phyloP scores from a whole-genome alignment of 1,284 basidiomycete genomes.

The Pholiota adiposa region DNA sequence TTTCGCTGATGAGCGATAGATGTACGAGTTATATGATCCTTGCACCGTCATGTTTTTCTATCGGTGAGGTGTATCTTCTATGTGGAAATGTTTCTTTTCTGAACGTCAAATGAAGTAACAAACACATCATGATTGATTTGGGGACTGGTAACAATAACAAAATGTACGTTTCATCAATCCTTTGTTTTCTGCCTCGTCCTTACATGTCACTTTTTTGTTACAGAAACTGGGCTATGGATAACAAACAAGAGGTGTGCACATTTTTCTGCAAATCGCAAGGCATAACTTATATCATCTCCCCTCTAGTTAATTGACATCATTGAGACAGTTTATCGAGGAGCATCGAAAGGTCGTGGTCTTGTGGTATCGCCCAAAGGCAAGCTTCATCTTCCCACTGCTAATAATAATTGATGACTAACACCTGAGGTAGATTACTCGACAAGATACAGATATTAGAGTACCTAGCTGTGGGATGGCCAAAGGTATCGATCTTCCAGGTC shows the following conservation, averaged over 20 bases:
- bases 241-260: conserved; percentile 84
- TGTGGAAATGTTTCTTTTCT: background rate
- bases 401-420: conserved; percentile 13
- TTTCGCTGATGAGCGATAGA: conserved; percentile 47
- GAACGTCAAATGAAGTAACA: conserved; percentile 66
- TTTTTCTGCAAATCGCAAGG: background rate
- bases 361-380: conserved; percentile 96
- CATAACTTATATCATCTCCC: conserved; percentile 15
- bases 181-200: background rate
- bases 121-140: conserved; percentile 99
- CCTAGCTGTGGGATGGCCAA: background rate
- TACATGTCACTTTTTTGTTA: conserved; percentile 1
- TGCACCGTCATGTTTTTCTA: conserved; percentile 99
- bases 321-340: conserved; percentile 97
- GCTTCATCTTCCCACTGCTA: conserved; percentile 23
- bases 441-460: conserved; percentile 72
- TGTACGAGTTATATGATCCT: conserved; percentile 94
- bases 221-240: conserved; percentile 97
- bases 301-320: conserved; percentile 93
- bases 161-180: conserved; percentile 65
- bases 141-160: conserved; percentile 99
- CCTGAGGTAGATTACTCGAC: conserved; percentile 78
- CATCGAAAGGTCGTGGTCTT: conserved; percentile 96
- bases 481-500: background rate
- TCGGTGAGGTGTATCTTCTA: conserved; percentile 55